Conservation (phyloP, 495 filamentous ascomycete genomes). For the Hypoxylon trugodes region DNA sequence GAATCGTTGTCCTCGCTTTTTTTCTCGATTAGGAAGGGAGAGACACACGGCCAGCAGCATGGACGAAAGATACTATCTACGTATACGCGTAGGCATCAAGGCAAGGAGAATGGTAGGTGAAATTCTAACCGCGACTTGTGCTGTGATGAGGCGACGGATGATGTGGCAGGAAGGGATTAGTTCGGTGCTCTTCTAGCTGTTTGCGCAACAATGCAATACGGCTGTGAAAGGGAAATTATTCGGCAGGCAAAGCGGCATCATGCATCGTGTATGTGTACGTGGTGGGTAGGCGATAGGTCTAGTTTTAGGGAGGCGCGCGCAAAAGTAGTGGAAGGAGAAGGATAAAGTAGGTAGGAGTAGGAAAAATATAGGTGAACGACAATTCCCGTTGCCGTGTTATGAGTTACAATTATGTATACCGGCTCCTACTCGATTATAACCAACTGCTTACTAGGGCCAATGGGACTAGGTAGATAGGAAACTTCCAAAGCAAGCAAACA, state of each 20-base stretch:
- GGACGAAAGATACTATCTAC: slow-evolving; percentile 29
- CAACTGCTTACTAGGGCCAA: slow-evolving; percentile 39
- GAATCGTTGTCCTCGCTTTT: slow-evolving; percentile 25
- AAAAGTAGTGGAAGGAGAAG: slow-evolving; percentile 21
- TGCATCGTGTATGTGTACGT: slow-evolving; percentile 52
- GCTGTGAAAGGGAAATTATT: slow-evolving; percentile 49
- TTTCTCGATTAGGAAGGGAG: slow-evolving; percentile 38
- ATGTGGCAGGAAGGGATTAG: slow-evolving; percentile 59
- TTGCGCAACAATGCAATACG: slow-evolving; percentile 55
- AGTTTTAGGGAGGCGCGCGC: slow-evolving; percentile 14
- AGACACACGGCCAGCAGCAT: slow-evolving; percentile 39
- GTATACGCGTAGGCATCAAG: slow-evolving; percentile 35
- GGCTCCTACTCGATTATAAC: slow-evolving; percentile 26
- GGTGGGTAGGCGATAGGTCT: slow-evolving; percentile 31
- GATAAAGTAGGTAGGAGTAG: slow-evolving; percentile 31
- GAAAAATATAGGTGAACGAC: slow-evolving; percentile 32
- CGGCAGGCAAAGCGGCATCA: slow-evolving; percentile 49
- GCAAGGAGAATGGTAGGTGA: slow-evolving; percentile 20
- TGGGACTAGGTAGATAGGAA: slow-evolving; percentile 22
- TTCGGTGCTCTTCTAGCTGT: slow-evolving; percentile 48
- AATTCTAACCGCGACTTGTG: slow-evolving; percentile 32
- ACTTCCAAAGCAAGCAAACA: slow-evolving; percentile 30
- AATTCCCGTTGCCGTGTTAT: slow-evolving; percentile 28
- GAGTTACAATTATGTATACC: slow-evolving; percentile 30
- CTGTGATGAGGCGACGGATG: slow-evolving; percentile 43